These are phyloP conservation scores for Globisporangium barbulae DNA, from an alignment of 352 stramenopile genomes.

Conservation along the genomic window DNA sequence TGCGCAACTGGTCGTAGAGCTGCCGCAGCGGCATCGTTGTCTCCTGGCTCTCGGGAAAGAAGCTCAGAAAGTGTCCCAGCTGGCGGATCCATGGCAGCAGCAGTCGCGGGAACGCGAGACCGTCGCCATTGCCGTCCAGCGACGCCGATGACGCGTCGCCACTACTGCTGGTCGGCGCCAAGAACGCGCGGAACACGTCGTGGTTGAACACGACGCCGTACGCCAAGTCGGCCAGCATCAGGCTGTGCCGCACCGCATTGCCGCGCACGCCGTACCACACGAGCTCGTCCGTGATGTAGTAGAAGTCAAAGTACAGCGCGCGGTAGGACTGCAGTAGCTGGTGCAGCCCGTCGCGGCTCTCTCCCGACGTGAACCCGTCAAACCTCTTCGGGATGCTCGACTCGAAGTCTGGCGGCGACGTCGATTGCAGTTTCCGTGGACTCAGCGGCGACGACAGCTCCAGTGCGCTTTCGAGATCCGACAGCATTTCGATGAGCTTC, in stretches of 20 bases:
- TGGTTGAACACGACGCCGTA: conserved; percentile 86
- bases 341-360: conserved; percentile 44
- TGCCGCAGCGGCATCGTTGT: conserved; percentile 71
- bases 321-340: conserved; percentile 77
- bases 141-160: conserved; percentile 12
- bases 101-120: conserved; percentile 55
- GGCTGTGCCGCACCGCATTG: conserved; percentile 76
- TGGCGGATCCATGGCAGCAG: conserved; percentile 85
- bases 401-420: conserved; percentile 33
- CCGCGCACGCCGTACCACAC: conserved; percentile 85
- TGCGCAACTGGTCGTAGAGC: conserved; percentile 77
- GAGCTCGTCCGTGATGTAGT: conserved; percentile 89
- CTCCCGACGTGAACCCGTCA: conserved; percentile 15
- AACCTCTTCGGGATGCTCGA: conserved; percentile 20
- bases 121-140: conserved; percentile 11
- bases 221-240: conserved; percentile 77
- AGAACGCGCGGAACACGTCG: conserved; percentile 76
- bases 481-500: conserved; percentile 51
- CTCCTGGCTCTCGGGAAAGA: conserved; percentile 85
- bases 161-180: conserved; percentile 18
- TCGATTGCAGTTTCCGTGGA: conserved; percentile 39
- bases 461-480: conserved; percentile 56
- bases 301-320: conserved; percentile 88
- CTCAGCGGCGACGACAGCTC: conserved; percentile 70
- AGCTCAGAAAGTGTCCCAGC: conserved; percentile 84